phyloP scores from a whole-genome alignment of 2,329 filamentous ascomycete genomes.

The Xylaria sp. region DNA sequence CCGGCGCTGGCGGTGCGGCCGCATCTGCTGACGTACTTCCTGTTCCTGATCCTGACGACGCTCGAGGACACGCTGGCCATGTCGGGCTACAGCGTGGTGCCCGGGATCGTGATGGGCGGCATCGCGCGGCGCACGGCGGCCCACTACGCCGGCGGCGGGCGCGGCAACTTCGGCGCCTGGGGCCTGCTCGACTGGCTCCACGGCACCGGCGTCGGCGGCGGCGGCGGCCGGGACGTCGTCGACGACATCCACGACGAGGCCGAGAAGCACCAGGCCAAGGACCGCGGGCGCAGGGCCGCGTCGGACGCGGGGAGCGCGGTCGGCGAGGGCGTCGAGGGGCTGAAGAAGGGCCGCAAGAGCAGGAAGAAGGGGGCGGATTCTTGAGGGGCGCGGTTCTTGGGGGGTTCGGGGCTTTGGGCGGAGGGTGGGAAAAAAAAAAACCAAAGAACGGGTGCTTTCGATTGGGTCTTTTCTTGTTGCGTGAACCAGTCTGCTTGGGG shows the following conservation, averaged over 20 bases:
- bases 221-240: conserved; percentile 54
- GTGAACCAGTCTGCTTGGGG: not conserved
- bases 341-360: conserved; percentile 36
- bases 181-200: conserved; percentile 65
- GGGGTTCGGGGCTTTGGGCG: not conserved
- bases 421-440: too few species aligned
- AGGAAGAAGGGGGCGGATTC: conserved; percentile 27
- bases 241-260: conserved; percentile 59
- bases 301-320: conserved; percentile 38
- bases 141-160: conserved; percentile 59
- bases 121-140: conserved; percentile 48
- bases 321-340: conserved; percentile 39
- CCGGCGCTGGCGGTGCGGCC: conserved; percentile 67
- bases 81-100: conserved; percentile 66
- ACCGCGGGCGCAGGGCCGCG: conserved; percentile 39
- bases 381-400: not conserved
- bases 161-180: conserved; percentile 64
- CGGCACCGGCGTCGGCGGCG: conserved; percentile 57
- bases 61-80: conserved; percentile 68
- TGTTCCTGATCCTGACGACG: conserved; percentile 65
- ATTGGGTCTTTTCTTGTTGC: conserved; percentile 13
- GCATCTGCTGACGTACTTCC: conserved; percentile 72
- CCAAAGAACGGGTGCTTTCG: not conserved
- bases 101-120: conserved; percentile 56
- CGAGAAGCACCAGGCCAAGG: conserved; percentile 56